Evolutionary conservation across 164 flowering plant genomes (phyloP).

Genomic region (Magnolia changhungtana): DNA sequence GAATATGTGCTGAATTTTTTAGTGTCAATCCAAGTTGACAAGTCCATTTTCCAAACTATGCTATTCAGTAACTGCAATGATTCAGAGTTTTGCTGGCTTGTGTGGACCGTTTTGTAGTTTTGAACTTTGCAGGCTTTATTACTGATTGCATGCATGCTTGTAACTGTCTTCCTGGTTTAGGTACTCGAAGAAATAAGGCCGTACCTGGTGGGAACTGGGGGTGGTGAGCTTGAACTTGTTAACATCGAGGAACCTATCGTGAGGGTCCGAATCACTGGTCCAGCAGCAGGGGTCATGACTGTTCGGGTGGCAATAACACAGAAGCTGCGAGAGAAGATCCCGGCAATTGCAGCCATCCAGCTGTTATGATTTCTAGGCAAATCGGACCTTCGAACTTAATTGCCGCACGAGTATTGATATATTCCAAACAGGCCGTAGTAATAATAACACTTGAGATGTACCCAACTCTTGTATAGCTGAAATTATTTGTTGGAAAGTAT

Average conservation of each 20-base stretch:
- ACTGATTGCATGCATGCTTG: background rate
- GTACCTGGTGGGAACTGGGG: slow-evolving; percentile 87
- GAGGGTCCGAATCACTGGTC: slow-evolving; percentile 73
- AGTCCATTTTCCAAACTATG: too few species aligned
- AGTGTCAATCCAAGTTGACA: too few species aligned
- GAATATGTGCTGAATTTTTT: too few species aligned
- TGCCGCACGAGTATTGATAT: too few species aligned
- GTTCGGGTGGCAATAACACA: slow-evolving; percentile 95
- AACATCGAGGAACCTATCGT: slow-evolving; percentile 85
- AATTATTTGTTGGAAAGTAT: too few species aligned
- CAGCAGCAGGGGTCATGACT: slow-evolving; percentile 95
- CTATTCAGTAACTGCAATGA: too few species aligned
- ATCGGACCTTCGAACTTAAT: background rate
- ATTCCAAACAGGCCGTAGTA: too few species aligned
- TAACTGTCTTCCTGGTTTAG: slow-evolving; percentile 26
- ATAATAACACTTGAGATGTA: too few species aligned
- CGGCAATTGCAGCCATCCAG: slow-evolving; percentile 88
- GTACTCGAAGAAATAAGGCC: slow-evolving; percentile 98
- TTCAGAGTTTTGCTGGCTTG: too few species aligned
- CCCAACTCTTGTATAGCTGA: too few species aligned
- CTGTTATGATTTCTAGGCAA: slow-evolving; percentile 37
- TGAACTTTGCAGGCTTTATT: too few species aligned
- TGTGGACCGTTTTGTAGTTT: too few species aligned
- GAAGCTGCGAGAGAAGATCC: slow-evolving; percentile 89
- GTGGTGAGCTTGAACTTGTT: slow-evolving; percentile 82